Conservation (phyloP, 73 alveolate genomes). For the Uronychia setigera region DNA sequence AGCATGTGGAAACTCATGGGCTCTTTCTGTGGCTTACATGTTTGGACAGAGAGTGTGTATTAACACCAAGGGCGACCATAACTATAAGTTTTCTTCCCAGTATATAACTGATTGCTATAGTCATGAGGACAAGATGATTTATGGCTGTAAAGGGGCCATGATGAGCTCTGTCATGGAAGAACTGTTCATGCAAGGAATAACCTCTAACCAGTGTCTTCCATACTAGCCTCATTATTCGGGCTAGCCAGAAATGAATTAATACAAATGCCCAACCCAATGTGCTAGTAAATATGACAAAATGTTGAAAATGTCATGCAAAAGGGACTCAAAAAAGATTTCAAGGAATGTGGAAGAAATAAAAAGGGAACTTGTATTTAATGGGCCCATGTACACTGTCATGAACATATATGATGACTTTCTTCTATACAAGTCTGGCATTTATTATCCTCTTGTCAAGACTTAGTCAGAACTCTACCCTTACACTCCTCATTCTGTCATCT, state of each 20-base stretch:
- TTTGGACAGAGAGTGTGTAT: background rate
- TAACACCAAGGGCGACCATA: background rate
- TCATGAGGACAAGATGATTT: background rate
- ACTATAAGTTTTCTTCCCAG: background rate
- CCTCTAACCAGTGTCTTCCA: background rate
- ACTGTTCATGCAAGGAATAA: background rate
- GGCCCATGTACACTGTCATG: conserved; percentile 20
- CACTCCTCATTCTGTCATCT: conserved; percentile 86
- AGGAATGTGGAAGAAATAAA: background rate
- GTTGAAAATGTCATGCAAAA: background rate
- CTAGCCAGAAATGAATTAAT: background rate
- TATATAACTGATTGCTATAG: background rate
- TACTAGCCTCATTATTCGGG: background rate
- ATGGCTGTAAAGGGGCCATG: background rate
- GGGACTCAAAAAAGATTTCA: background rate
- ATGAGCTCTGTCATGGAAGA: background rate
- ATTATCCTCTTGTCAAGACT: conserved; percentile 59
- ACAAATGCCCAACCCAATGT: background rate
- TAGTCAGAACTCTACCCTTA: conserved; percentile 63
- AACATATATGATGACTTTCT: background rate
- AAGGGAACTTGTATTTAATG: conserved; percentile 40
- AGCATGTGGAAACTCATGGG: background rate
- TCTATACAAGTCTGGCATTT: conserved; percentile 17
- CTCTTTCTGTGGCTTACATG: background rate
- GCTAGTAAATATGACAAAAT: background rate